Evolutionary conservation across 768 basidiomycete species (phyloP), one percentile per base, ranked within the genome.

Genomic region (Phaeotremella fagi): DNA sequence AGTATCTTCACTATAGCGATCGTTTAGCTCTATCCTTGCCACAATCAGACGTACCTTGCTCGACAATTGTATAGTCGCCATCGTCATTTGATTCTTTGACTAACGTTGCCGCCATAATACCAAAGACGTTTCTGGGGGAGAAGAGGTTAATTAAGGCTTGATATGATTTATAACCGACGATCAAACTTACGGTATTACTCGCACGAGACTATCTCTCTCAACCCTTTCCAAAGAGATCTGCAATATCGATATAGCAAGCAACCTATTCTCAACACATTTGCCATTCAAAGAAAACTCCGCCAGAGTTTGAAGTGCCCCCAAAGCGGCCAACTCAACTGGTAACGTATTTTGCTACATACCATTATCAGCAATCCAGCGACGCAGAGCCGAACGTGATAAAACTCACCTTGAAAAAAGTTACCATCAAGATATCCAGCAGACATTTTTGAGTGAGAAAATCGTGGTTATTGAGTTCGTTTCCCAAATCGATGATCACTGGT

Each of bases 391-490:
- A n/a, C 24, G 25, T 15, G 9, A 44, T 25, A 3, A 37, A 45
- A 48, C 59, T 25, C 27, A 63, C 65, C 57, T 69, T 69, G 64
- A 64, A 63, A 42, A 64, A 63, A 1, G 57, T 62, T 0, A 61
- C 47, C 46, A 63, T 53, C 20, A 64, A 43, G 25, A 59, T 54
- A 45, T 70, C 68, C n/a, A 70, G 48, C n/a, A 66, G 14, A 31
- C 24, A 36, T 25, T 56, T 52, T 54, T 66, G 61, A 5, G 46
- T 43, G 1, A 59, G 23, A 31, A 50, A 49, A 24, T 59, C 55
- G 24, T 53, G 45, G 20, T 56, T 48, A 3, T 25, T 41, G 27
- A 70, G 33, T 20, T 58, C 54, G 3, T 45, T 18, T 14, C 38
- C 57, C 9, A 66, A 48, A 20, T 59, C 55, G 26, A 70, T 59